Base-by-base conservation (phyloP, 2,329 filamentous ascomycete genomes). In the Hypoxylon sp. region DNA sequence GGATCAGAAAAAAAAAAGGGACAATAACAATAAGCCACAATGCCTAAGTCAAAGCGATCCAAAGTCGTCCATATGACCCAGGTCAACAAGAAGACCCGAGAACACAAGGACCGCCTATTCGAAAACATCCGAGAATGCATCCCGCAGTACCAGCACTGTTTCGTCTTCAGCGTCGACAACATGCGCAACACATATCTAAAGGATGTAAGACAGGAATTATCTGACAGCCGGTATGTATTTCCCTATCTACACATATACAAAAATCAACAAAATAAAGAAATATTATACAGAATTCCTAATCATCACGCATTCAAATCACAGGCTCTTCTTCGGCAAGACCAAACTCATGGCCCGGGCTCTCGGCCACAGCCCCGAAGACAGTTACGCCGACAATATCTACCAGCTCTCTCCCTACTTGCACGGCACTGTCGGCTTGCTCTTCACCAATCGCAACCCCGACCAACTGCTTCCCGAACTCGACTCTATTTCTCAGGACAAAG, bases 291-390 rank as follows among this genome's bases (percentile, higher is more conserved):
- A n/a, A n/a, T n/a, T 37, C 35, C 26, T 33, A n/a, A 26, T 57
- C 29, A 22, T 26, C n/a, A 52, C 6, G n/a, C 14, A 57, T n/a
- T 10, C n/a, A 8, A 47, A 13, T 14, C 10, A 5, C 76, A 96
- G 94, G 75, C 85, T 99, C 80, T 98, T 98, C 89, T 98, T 98
- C 83, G 96, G 95, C 84, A 99, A 98, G 86, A 98, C 95, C 67
- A 98, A 98, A 84, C 94, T 99, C 81, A 98, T 98, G 94, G 91
- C 93, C 76, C 95, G 96, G 83, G 94, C 96, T 63, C 91, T 99
- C 26, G 96, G 96, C 78, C 88, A 88, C 72, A 90, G 86, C 59
- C 86, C 90, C 73, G 91, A 92, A 77, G 92, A 93, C 76, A 93
- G 94, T 82, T 88, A 92, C 81, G 92, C 93, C 74, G 88, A 92